These are phyloP conservation scores for Debaryomyces sp. DNA, from an alignment of 1,139 yeast genomes.

Conservation along the genomic window DNA sequence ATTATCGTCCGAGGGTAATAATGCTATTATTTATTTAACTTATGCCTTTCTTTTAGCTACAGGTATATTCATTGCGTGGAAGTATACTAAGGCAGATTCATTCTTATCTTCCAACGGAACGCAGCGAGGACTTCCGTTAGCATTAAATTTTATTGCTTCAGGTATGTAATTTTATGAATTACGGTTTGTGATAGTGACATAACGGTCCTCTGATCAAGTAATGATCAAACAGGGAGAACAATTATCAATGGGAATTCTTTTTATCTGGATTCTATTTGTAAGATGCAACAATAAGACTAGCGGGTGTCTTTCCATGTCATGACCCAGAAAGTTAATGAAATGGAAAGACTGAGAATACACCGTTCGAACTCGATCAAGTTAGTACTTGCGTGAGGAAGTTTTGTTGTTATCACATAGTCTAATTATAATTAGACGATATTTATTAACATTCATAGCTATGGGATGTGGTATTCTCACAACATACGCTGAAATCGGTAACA, in stretches of 20 bases:
- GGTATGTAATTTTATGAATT: slow-evolving; percentile 55
- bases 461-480: slow-evolving; percentile 91
- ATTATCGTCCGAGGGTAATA: slow-evolving; percentile 48
- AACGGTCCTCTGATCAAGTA: neutral
- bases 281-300: slow-evolving; percentile 21
- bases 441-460: slow-evolving; percentile 53
- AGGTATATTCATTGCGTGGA: slow-evolving; percentile 61
- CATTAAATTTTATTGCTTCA: slow-evolving; percentile 84
- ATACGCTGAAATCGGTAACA: slow-evolving; percentile 82
- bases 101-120: slow-evolving; percentile 81
- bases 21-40: slow-evolving; percentile 77
- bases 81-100: slow-evolving; percentile 48
- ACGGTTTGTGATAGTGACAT: neutral
- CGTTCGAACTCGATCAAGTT: slow-evolving; percentile 88
- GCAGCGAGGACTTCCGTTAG: slow-evolving; percentile 77
- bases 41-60: slow-evolving; percentile 66
- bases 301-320: slow-evolving; percentile 53
- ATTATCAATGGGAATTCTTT: neutral
- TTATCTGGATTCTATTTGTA: neutral
- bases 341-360: slow-evolving; percentile 66
- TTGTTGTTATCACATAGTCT: slow-evolving; percentile 14
- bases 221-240: neutral
- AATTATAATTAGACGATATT: neutral
- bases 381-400: slow-evolving; percentile 85
- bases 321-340: slow-evolving; percentile 11